Conservation (phyloP, 176 grass and related monocot species). For the Oryza punctata region DNA sequence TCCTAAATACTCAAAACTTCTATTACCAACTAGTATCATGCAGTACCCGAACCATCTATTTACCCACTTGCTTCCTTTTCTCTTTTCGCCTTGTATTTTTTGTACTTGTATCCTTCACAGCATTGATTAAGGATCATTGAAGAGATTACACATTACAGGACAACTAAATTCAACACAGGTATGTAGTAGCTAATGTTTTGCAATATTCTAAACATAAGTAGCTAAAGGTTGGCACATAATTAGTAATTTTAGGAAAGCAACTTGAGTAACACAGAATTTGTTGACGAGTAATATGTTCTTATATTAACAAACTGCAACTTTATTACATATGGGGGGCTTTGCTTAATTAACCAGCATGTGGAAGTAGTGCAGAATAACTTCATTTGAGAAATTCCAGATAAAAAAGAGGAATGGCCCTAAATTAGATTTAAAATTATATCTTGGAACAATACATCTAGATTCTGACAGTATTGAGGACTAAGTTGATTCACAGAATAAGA, state of each 20-base stretch:
- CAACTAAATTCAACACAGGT: slow-evolving; percentile 13
- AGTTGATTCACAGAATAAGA: slow-evolving; percentile 4
- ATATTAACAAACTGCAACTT: not conserved
- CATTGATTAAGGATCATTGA: not conserved
- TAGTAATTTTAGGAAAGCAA: slow-evolving; percentile 5
- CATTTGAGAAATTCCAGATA: not conserved
- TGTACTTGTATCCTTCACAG: not conserved
- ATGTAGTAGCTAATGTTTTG: not conserved
- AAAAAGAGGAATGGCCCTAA: slow-evolving; percentile 8
- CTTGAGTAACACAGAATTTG: slow-evolving; percentile 4
- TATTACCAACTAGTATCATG: not conserved
- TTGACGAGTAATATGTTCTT: not conserved
- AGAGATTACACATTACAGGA: not conserved
- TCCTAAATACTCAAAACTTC: slow-evolving; percentile 7
- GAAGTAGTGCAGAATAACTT: not conserved
- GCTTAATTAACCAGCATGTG: not conserved
- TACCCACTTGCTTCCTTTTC: not conserved
- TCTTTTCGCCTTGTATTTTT: not conserved
- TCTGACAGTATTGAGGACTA: slow-evolving; percentile 7
- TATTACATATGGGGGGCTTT: not conserved
- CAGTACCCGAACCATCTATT: not conserved
- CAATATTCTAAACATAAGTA: not conserved
- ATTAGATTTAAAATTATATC: slow-evolving; percentile 17
- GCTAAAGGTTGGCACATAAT: not conserved
- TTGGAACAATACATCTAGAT: slow-evolving; percentile 3